These are phyloP conservation scores for thale cress (Arabidopsis thaliana) DNA, from an alignment of 345 rosid genomes.

Conservation along the genomic window TAIR10.1 NC_003076.8:8406001-8406500, in stretches of 20 bases:
- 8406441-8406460: too few species aligned
- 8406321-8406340: too few species aligned
- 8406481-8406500: too few species aligned
- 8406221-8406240: slow-evolving; percentile 43
- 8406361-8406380: too few species aligned
- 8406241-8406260: slow-evolving; percentile 12
- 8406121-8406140: slow-evolving; percentile 30
- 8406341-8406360: too few species aligned
- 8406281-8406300: not conserved
- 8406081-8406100: not conserved
- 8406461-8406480: too few species aligned
- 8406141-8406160: slow-evolving; percentile 29
- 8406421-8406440: too few species aligned
- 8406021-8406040: slow-evolving; percentile 34
- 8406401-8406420: too few species aligned
- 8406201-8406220: slow-evolving; percentile 37
- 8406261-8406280: not conserved
- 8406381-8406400: too few species aligned
- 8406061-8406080: not conserved
- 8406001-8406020: slow-evolving; percentile 47
- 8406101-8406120: slow-evolving; percentile 28
- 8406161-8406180: slow-evolving; percentile 5
- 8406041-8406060: slow-evolving; percentile 9
- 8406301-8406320: not conserved
- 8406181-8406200: slow-evolving; percentile 35